A percentile compares a stretch with the other conserved stretches of the same genome.
Conservation (phyloP, 345 rosid genomes). For the Ceriops tagal region DNA sequence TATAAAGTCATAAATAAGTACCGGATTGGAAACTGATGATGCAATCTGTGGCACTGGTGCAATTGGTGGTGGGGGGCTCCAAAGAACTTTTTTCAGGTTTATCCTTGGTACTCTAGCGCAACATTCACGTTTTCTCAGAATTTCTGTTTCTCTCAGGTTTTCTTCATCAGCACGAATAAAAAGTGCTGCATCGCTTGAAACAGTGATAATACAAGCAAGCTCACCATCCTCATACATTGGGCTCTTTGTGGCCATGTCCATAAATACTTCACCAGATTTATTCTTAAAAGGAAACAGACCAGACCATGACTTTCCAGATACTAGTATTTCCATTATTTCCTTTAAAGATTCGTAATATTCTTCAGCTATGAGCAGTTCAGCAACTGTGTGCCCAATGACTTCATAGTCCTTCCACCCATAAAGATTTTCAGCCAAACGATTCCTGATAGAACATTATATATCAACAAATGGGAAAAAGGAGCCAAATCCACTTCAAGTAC, state of each 20-base stretch:
- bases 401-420: conserved; percentile 78
- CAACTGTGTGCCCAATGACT: conserved; percentile 49
- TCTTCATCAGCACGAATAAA: conserved; percentile 39
- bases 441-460: conserved; percentile 44
- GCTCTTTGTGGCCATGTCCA: conserved; percentile 67
- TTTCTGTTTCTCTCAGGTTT: conserved; percentile 27
- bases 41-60: conserved; percentile 49
- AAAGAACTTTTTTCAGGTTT: conserved; percentile 48
- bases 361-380: conserved; percentile 55
- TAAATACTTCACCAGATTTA: conserved; percentile 61
- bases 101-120: conserved; percentile 31
- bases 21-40: conserved; percentile 76
- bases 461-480: neutral
- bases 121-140: conserved; percentile 27
- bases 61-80: conserved; percentile 55
- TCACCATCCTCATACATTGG: conserved; percentile 59
- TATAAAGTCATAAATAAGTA: conserved; percentile 38
- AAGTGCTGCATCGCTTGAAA: conserved; percentile 66
- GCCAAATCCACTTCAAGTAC: neutral
- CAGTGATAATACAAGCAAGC: conserved; percentile 64
- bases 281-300: conserved; percentile 82
- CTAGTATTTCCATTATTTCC: conserved; percentile 42
- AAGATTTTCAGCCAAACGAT: conserved; percentile 68
- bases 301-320: conserved; percentile 64
- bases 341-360: conserved; percentile 40